A percentile compares a stretch with the other conserved stretches of the same genome.
These are phyloP conservation scores for Halophytophthora batemanensis DNA, from an alignment of 352 stramenopile genomes.

Conservation along the genomic window DNA sequence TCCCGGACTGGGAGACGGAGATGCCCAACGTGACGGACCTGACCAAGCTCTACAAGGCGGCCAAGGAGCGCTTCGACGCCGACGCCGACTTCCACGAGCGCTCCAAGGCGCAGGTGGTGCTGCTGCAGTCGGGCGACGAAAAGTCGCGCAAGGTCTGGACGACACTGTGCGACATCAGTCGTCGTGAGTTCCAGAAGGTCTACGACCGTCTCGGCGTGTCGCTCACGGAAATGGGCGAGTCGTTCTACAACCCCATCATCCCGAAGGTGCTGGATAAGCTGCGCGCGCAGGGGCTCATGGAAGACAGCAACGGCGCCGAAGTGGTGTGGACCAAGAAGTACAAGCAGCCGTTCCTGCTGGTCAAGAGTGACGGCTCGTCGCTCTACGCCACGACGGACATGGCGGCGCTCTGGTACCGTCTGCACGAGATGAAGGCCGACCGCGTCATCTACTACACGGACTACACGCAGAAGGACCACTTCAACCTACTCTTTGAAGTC, in stretches of 20 bases:
- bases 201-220: conserved; percentile 78
- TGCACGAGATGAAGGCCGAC: conserved; percentile 81
- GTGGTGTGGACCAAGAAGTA: conserved; percentile 90
- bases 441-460: conserved; percentile 86
- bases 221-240: conserved; percentile 80
- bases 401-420: conserved; percentile 81
- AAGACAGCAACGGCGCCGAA: conserved; percentile 88
- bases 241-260: conserved; percentile 88
- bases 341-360: conserved; percentile 88
- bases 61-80: conserved; percentile 96
- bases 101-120: conserved; percentile 96
- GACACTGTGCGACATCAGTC: conserved; percentile 81
- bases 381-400: conserved; percentile 87
- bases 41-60: conserved; percentile 88
- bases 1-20: conserved; percentile 90
- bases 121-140: conserved; percentile 93
- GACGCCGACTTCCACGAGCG: conserved; percentile 96
- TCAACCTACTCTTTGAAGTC: conserved; percentile 83
- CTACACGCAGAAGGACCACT: conserved; percentile 88
- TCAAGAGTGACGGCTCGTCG: conserved; percentile 85
- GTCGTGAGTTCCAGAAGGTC: conserved; percentile 84
- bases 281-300: conserved; percentile 81
- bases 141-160: conserved; percentile 83
- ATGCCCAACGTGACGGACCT: conserved; percentile 97
- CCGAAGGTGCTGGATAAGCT: conserved; percentile 87